phyloP scores from a whole-genome alignment of 2,329 filamentous ascomycete genomes.

The Apiospora phragmitis region DNA sequence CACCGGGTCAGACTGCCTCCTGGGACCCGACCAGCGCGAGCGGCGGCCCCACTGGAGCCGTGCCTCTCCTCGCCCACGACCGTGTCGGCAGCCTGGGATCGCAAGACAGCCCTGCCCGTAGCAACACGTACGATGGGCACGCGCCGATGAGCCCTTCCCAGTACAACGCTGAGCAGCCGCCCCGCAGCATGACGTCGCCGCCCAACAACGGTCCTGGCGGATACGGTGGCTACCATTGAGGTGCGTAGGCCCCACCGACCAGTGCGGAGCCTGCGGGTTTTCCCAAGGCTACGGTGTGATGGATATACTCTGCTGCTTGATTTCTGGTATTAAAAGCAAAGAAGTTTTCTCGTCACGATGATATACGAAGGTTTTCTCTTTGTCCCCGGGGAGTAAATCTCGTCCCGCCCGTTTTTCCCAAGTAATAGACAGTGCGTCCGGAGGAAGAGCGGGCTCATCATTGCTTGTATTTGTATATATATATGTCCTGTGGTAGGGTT shows the following conservation, averaged over 20 bases:
- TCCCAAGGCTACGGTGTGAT: not conserved
- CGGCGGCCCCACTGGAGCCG: constrained; percentile 25
- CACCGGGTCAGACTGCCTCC: constrained; percentile 25
- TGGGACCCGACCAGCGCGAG: constrained; percentile 26
- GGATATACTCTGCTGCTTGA: not conserved
- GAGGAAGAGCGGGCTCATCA: not conserved
- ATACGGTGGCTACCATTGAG: not conserved
- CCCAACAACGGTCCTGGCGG: constrained; percentile 16
- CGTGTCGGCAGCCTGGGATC: too few species aligned
- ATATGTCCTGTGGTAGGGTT: not conserved
- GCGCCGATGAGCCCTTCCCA: constrained; percentile 24
- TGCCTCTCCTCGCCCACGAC: not conserved
- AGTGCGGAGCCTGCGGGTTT: too few species aligned
- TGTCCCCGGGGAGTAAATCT: not conserved
- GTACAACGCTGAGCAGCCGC: constrained; percentile 24
- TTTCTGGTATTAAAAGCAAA: constrained; percentile 2
- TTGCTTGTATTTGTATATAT: not conserved
- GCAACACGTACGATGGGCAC: constrained; percentile 22
- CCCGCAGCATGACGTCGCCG: constrained; percentile 30
- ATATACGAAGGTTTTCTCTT: not conserved
- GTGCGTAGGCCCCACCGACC: constrained; percentile 7
- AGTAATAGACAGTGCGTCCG: constrained; percentile 5
- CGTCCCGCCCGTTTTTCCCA: not conserved
- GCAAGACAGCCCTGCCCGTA: constrained; percentile 17
- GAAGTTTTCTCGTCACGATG: not conserved